Conservation (phyloP, 2,329 filamentous ascomycete genomes). For the Didymella pomorum region DNA sequence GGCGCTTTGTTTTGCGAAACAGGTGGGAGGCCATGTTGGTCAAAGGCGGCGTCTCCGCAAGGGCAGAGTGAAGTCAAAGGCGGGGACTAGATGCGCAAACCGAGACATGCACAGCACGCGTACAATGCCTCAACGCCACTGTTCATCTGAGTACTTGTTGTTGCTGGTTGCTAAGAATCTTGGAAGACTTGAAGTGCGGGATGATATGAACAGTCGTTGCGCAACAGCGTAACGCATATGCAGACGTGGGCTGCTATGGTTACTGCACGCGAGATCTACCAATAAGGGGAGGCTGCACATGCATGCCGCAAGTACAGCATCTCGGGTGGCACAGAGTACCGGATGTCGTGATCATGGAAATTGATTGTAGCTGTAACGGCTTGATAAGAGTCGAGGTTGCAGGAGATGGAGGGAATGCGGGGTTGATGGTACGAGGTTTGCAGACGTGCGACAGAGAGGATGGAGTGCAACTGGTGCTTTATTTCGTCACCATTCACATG, state of each 20-base stretch:
- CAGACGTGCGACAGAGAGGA: neutral
- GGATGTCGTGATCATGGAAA: constrained; percentile 7
- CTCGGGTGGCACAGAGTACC: constrained; percentile 6
- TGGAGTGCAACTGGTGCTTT: neutral
- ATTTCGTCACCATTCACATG: neutral
- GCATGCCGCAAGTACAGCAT: constrained; percentile 6
- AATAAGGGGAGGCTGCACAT: constrained; percentile 2
- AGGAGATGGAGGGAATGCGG: neutral
- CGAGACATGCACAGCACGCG: constrained; percentile 15
- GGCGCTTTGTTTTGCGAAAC: constrained; percentile 9
- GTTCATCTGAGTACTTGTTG: neutral
- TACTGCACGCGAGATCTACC: constrained; percentile 16
- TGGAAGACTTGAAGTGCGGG: neutral
- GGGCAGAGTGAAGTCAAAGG: constrained; percentile 6
- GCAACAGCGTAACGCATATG: constrained; percentile 8
- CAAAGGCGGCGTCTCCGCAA: constrained; percentile 16
- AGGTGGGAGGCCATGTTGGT: constrained; percentile 4
- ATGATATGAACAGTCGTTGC: neutral
- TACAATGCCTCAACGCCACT: constrained; percentile 13
- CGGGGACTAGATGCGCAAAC: constrained; percentile 4
- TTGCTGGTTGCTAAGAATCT: neutral
- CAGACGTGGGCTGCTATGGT: constrained; percentile 11
- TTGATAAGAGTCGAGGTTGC: neutral
- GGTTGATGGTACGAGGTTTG: constrained; percentile 10
- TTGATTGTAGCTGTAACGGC: constrained; percentile 4